phyloP scores from a whole-genome alignment of 306 rosid species.

The Datisca glomerata region DNA sequence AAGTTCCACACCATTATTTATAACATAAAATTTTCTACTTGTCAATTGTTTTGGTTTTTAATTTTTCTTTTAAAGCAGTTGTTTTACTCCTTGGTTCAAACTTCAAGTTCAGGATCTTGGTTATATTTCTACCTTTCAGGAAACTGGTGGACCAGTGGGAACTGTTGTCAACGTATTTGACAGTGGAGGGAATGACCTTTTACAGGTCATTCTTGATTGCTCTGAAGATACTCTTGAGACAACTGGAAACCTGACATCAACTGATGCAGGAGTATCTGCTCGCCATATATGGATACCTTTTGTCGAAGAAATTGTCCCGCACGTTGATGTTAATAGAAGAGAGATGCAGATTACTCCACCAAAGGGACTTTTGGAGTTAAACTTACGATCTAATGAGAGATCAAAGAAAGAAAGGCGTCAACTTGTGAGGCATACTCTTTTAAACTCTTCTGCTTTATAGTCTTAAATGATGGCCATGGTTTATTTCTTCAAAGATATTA shows the following conservation, averaged over 20 bases:
- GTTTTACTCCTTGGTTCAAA: not conserved
- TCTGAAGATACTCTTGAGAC: conserved; percentile 41
- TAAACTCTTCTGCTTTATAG: conserved; percentile 20
- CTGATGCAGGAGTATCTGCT: conserved; percentile 31
- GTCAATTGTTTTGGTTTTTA: too few relatives aligned
- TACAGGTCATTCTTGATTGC: conserved; percentile 64
- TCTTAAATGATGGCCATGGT: conserved; percentile 1
- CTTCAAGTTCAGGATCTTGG: conserved; percentile 13
- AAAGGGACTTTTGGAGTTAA: conserved; percentile 88
- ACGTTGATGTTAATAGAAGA: conserved; percentile 52
- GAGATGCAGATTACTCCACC: conserved; percentile 85
- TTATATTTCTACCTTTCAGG: conserved; percentile 26
- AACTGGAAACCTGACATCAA: conserved; percentile 43
- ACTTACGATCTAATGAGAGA: conserved; percentile 61
- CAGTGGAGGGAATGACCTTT: conserved; percentile 72
- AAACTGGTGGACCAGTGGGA: conserved; percentile 61
- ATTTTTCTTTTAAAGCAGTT: not conserved
- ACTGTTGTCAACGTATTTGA: conserved; percentile 57
- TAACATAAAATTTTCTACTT: too few relatives aligned
- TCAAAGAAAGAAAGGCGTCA: conserved; percentile 96
- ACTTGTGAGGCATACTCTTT: conserved; percentile 74
- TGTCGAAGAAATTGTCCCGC: conserved; percentile 91
- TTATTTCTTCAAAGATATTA: not conserved
- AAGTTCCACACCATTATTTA: too few relatives aligned
- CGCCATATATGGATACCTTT: conserved; percentile 85